A percentile compares a stretch with the other conserved stretches of the same genome.
phyloP scores from a whole-genome alignment of 495 filamentous ascomycete species.

The Neurospora sp. region DNA sequence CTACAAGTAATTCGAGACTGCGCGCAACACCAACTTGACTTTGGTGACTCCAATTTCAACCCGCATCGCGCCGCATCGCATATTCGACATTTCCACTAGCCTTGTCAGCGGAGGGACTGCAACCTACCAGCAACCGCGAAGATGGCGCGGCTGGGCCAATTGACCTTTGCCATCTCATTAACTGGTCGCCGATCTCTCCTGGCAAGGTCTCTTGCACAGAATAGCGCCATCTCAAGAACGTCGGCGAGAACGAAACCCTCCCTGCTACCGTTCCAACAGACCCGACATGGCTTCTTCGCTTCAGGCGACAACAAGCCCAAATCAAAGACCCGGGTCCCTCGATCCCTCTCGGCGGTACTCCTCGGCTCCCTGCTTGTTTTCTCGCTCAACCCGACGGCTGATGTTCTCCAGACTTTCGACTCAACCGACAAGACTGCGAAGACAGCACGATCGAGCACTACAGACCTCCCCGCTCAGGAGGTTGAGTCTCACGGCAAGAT shows the following conservation, averaged over 20 bases:
- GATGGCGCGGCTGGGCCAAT: not conserved
- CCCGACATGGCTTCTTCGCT: slow-evolving; percentile 5
- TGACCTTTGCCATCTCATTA: not conserved
- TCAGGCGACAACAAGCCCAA: slow-evolving; percentile 2
- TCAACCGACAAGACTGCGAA: slow-evolving; percentile 1
- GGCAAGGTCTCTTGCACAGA: not conserved
- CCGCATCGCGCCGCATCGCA: not conserved
- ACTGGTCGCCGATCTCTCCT: not conserved
- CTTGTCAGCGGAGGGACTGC: not conserved
- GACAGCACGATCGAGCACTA: not conserved
- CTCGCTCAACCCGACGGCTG: slow-evolving; percentile 33
- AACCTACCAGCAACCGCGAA: not conserved
- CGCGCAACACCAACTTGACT: not conserved
- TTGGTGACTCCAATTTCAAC: not conserved
- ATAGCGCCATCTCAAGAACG: not conserved
- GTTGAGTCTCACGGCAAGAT: slow-evolving; percentile 2
- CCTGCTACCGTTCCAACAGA: slow-evolving; percentile 1
- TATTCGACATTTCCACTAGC: not conserved
- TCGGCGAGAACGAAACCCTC: not conserved
- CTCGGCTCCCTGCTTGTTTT: slow-evolving; percentile 30
- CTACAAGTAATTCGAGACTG: not conserved
- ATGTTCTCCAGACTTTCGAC: slow-evolving; percentile 18
- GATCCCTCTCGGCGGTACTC: slow-evolving; percentile 16
- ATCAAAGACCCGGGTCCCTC: slow-evolving; percentile 3
- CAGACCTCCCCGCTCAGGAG: not conserved